Evolutionary conservation across 2,329 filamentous ascomycete species (phyloP).

Genomic region (Scedosporium aurantiacum): DNA sequence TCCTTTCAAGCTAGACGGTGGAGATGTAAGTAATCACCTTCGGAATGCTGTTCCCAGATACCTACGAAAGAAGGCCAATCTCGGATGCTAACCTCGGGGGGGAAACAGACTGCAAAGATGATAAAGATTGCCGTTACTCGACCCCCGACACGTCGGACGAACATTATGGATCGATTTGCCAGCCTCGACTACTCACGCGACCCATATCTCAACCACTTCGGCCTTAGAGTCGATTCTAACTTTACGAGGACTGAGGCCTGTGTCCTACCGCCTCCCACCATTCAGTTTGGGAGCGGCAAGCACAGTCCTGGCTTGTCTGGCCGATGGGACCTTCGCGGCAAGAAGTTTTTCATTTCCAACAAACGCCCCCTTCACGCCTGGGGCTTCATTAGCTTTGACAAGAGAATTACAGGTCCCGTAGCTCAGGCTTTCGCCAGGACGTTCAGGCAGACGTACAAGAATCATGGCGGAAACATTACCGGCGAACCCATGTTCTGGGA

Average conservation of each 20-base stretch:
- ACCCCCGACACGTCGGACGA: slow-evolving; percentile 53
- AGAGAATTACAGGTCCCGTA: slow-evolving; percentile 31
- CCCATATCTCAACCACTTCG: slow-evolving; percentile 59
- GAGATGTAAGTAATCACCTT: slow-evolving; percentile 14
- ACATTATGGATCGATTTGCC: slow-evolving; percentile 57
- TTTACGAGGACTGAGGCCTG: slow-evolving; percentile 61
- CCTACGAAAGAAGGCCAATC: neutral
- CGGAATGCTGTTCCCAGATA: neutral
- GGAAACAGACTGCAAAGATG: slow-evolving; percentile 62
- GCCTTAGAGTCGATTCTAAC: slow-evolving; percentile 52
- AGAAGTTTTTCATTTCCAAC: slow-evolving; percentile 61
- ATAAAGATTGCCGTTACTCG: slow-evolving; percentile 85
- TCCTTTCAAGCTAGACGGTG: slow-evolving; percentile 47
- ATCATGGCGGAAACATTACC: slow-evolving; percentile 36
- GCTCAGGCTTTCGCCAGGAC: slow-evolving; percentile 22
- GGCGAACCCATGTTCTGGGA: slow-evolving; percentile 23
- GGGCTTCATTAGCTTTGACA: slow-evolving; percentile 59
- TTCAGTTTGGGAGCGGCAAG: slow-evolving; percentile 52
- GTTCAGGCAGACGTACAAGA: slow-evolving; percentile 34
- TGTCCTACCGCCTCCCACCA: slow-evolving; percentile 57
- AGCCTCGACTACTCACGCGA: slow-evolving; percentile 61
- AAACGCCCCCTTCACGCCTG: slow-evolving; percentile 53
- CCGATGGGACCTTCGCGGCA: slow-evolving; percentile 78
- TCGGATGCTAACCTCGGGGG: neutral
- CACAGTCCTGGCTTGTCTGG: slow-evolving; percentile 56